These are phyloP conservation scores for Centrapalus pauciflorus DNA, from an alignment of 129 eudicot genomes.

Conservation along the genomic window DNA sequence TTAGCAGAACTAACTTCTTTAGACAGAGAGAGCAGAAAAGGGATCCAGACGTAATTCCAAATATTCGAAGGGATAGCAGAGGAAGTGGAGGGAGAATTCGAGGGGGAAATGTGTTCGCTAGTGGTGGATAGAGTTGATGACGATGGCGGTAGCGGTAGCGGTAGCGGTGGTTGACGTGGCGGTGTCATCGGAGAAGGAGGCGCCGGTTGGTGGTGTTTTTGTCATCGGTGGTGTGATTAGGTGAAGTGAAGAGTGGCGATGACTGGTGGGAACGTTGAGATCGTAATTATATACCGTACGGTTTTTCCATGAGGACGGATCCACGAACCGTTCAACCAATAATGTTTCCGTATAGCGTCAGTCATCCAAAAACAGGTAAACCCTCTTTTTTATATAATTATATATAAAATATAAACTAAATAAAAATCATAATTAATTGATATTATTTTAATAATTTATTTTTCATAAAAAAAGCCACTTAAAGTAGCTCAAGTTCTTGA, in stretches of 20 bases:
- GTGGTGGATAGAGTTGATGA: slow-evolving; percentile 2
- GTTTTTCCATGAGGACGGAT: not conserved
- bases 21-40: slow-evolving; percentile 30
- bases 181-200: slow-evolving; percentile 17
- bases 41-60: slow-evolving; percentile 36
- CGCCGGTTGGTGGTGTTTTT: slow-evolving; percentile 5
- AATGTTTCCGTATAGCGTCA: too few species aligned
- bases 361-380: too few species aligned
- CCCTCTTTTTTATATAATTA: too few species aligned
- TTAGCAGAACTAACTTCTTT: slow-evolving; percentile 29
- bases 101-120: not conserved
- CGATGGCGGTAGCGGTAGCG: slow-evolving; percentile 14
- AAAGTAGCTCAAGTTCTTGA: too few species aligned
- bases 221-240: slow-evolving; percentile 12
- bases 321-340: too few species aligned
- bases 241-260: not conserved
- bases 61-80: slow-evolving; percentile 17
- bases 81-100: slow-evolving; percentile 5
- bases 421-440: too few species aligned
- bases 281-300: not conserved
- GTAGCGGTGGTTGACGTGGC: slow-evolving; percentile 12
- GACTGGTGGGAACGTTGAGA: not conserved
- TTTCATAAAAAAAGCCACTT: too few species aligned
- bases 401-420: too few species aligned
- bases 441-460: too few species aligned